Percentiles rank a stretch among this genome's conserved stretches.
Evolutionary conservation across 768 basidiomycete genomes (phyloP).

Genomic region (Tricholoma bakamatsutake): DNA sequence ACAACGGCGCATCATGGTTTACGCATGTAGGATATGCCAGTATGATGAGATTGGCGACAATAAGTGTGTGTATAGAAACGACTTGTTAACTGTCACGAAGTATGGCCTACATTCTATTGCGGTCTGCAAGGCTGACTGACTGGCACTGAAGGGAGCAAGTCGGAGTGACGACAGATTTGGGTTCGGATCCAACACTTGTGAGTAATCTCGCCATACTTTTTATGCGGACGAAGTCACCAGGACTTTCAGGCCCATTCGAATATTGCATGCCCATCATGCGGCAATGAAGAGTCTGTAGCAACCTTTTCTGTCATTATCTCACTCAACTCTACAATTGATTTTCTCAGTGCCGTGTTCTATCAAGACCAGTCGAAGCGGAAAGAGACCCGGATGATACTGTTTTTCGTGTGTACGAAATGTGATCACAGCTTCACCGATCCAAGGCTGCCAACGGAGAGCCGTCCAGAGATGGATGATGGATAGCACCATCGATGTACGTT

Average conservation of each 20-base stretch:
- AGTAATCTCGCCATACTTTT: slow-evolving; percentile 12
- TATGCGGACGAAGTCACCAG: background rate
- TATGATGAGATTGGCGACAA: slow-evolving; percentile 85
- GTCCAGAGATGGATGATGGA: slow-evolving; percentile 23
- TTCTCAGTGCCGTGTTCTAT: slow-evolving; percentile 80
- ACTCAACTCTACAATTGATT: background rate
- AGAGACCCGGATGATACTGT: slow-evolving; percentile 91
- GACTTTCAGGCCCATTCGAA: slow-evolving; percentile 70
- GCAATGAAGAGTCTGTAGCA: slow-evolving; percentile 70
- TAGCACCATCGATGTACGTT: slow-evolving; percentile 7
- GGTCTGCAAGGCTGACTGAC: slow-evolving; percentile 5
- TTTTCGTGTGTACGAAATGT: slow-evolving; percentile 85
- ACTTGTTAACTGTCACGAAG: slow-evolving; percentile 91
- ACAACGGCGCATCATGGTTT: slow-evolving; percentile 78
- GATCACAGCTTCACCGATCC: slow-evolving; percentile 74
- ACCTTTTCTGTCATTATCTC: background rate
- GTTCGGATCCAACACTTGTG: slow-evolving; percentile 85
- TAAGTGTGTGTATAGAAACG: slow-evolving; percentile 89
- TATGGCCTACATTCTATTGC: slow-evolving; percentile 28
- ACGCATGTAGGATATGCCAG: slow-evolving; percentile 85
- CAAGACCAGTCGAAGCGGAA: slow-evolving; percentile 97
- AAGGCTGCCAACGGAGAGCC: slow-evolving; percentile 42
- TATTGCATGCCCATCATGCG: slow-evolving; percentile 78
- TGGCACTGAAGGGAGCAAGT: slow-evolving; percentile 70
- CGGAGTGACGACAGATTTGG: slow-evolving; percentile 85